Evolutionary conservation across 352 stramenopile species (phyloP), one percentile per base, ranked within the genome.

Genomic region (Plasmopara viticola): DNA sequence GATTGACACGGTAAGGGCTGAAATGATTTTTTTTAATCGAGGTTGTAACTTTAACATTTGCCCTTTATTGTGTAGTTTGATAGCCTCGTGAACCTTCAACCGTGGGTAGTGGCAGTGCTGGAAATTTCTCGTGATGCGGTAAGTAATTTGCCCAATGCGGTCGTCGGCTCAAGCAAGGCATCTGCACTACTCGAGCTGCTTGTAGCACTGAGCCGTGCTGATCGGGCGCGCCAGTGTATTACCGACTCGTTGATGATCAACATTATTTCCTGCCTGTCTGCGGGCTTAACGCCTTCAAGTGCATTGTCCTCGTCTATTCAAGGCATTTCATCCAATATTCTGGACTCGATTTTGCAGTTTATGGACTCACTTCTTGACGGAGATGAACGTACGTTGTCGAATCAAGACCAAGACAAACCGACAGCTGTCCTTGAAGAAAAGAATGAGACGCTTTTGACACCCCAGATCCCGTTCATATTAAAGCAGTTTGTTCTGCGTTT

Each of bases 401-500:
- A 60, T 12, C 30, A 44, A 9, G 38, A 56, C 48, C 35, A 78
- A 59, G 61, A 69, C 28, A 35, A 70, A 30, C 37, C 48, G 18
- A 51, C 35, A 51, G 51, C 47, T 37, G n/a, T 43, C 10, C 42
- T 37, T 6, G 60, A 45, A 15, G 40, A 35, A 2, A 18, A 62
- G 25, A 34, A 39, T 1, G 60, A 47, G 15, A 18, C 38, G 25
- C 9, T 81, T n/a, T 35, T 95, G 28, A 57, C 94, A 12, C 72
- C 78, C 6, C 77, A 89, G 30, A 87, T 95, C 46, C 69, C 81
- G 29, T 90, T 90, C 47, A 59, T 95, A 35, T 53, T 95, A 17
- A 53, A 78, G 29, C 78, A 92, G 44, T 94, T 95, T 54, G 76
- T 95, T 4, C 54, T 57, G 31, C 85, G 85, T 5, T 95, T 95